Evolutionary conservation across 1,284 basidiomycete species (phyloP).

Genomic region (Pascua sp.): DNA sequence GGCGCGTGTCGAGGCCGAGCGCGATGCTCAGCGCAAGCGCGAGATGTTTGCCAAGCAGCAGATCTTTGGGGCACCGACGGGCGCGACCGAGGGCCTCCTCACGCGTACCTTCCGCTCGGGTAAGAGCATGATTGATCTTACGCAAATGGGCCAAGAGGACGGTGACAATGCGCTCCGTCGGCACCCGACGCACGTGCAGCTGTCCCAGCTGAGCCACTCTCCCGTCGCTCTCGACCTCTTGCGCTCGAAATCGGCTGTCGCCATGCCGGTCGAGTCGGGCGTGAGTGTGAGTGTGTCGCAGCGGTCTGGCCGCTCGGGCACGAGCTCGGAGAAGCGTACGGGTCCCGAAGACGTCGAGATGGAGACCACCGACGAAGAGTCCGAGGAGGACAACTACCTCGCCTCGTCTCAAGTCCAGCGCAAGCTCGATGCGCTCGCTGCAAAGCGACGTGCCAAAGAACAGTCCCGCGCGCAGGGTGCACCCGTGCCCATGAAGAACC

Average conservation of each 20-base stretch:
- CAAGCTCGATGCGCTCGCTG: constrained; percentile 35
- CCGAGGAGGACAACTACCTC: constrained; percentile 34
- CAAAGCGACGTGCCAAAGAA: constrained; percentile 22
- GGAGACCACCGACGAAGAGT: constrained; percentile 37
- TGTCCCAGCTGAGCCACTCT: constrained; percentile 25
- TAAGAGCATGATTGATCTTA: constrained; percentile 44
- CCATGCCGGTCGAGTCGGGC: constrained; percentile 43
- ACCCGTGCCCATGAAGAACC: background rate
- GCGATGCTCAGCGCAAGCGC: constrained; percentile 41
- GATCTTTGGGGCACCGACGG: constrained; percentile 26
- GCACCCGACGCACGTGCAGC: constrained; percentile 32
- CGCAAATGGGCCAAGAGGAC: constrained; percentile 3
- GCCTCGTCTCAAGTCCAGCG: constrained; percentile 34
- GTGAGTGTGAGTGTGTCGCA: constrained; percentile 31
- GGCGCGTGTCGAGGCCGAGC: constrained; percentile 34
- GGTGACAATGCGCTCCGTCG: constrained; percentile 21
- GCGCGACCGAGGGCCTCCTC: constrained; percentile 28
- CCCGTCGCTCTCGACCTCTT: constrained; percentile 27
- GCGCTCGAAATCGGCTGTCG: constrained; percentile 42
- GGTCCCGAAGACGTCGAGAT: constrained; percentile 25
- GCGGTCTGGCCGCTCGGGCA: constrained; percentile 3
- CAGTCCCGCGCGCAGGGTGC: background rate
- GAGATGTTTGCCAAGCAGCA: constrained; percentile 47
- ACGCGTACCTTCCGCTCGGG: constrained; percentile 38
- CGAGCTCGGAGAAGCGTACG: background rate